A percentile compares a stretch with the other conserved stretches of the same genome.
Conservation (phyloP, 352 stramenopile genomes). For the Blastocystis sp. region DNA sequence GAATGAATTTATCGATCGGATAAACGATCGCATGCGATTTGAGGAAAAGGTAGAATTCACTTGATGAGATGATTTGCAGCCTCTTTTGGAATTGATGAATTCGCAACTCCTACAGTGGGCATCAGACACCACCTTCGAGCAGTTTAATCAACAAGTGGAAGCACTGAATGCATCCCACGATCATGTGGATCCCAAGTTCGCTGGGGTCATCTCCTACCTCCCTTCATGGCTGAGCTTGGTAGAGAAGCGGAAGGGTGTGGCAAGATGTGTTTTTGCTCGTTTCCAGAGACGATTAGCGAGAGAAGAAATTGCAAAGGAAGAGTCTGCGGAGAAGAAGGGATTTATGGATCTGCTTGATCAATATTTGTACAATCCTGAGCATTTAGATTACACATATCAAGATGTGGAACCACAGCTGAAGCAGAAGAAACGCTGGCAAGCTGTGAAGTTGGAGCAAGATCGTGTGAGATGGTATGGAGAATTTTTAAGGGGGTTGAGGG, state of each 20-base stretch:
- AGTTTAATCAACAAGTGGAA: background rate
- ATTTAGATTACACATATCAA: background rate
- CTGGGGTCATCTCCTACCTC: background rate
- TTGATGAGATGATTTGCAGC: background rate
- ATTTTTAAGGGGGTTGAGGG: background rate
- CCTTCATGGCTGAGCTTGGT: background rate
- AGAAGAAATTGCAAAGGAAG: background rate
- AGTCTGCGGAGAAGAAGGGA: background rate
- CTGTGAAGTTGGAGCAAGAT: background rate
- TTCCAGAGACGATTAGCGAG: background rate
- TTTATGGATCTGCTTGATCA: background rate
- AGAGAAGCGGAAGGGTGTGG: background rate
- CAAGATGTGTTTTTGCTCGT: background rate
- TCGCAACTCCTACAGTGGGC: background rate
- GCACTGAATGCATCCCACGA: background rate
- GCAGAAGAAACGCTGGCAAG: background rate
- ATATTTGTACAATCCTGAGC: constrained; percentile 13
- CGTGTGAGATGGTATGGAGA: background rate
- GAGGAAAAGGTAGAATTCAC: background rate
- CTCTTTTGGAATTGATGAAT: background rate
- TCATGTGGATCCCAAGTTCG: background rate
- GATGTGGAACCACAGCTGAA: constrained; percentile 35
- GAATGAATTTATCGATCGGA: background rate
- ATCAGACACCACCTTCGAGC: background rate
- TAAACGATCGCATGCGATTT: background rate